Evolutionary conservation across 495 filamentous ascomycete genomes (phyloP).

Genomic region (Zalerion maritima): DNA sequence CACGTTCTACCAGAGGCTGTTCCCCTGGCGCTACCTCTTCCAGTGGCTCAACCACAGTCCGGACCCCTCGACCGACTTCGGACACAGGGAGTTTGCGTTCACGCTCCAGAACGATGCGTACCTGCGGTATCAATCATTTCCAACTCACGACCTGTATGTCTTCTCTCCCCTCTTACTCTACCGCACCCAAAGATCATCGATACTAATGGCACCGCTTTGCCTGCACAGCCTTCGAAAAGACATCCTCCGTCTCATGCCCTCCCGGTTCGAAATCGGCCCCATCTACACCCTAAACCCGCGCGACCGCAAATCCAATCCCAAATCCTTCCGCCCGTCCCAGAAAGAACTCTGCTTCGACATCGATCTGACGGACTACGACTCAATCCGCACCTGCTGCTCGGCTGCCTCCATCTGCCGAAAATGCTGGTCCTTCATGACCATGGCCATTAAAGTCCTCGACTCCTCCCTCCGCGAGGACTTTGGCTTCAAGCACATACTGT

Average conservation of each 20-base stretch:
- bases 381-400: slow-evolving; percentile 85
- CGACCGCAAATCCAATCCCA: slow-evolving; percentile 75
- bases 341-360: slow-evolving; percentile 99
- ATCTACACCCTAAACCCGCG: slow-evolving; percentile 88
- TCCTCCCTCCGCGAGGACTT: slow-evolving; percentile 80
- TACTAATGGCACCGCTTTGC: slow-evolving; percentile 3
- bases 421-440: slow-evolving; percentile 93
- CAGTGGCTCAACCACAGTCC: slow-evolving; percentile 97
- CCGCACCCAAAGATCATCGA: background rate
- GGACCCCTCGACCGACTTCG: slow-evolving; percentile 71
- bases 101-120: slow-evolving; percentile 82
- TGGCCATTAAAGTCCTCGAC: slow-evolving; percentile 91
- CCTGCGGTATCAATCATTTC: slow-evolving; percentile 81
- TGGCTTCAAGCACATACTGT: slow-evolving; percentile 89
- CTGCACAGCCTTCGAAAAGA: slow-evolving; percentile 68
- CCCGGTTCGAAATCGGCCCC: slow-evolving; percentile 94
- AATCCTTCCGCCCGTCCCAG: slow-evolving; percentile 55
- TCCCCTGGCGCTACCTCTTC: slow-evolving; percentile 89
- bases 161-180: background rate
- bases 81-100: slow-evolving; percentile 88
- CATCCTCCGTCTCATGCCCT: slow-evolving; percentile 68
- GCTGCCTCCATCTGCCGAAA: slow-evolving; percentile 86
- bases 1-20: slow-evolving; percentile 88
- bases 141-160: slow-evolving; percentile 66
- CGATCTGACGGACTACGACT: slow-evolving; percentile 96